These are phyloP conservation scores for Trifolium subterraneum DNA, from an alignment of 306 rosid species.

Conservation along the genomic window DNA sequence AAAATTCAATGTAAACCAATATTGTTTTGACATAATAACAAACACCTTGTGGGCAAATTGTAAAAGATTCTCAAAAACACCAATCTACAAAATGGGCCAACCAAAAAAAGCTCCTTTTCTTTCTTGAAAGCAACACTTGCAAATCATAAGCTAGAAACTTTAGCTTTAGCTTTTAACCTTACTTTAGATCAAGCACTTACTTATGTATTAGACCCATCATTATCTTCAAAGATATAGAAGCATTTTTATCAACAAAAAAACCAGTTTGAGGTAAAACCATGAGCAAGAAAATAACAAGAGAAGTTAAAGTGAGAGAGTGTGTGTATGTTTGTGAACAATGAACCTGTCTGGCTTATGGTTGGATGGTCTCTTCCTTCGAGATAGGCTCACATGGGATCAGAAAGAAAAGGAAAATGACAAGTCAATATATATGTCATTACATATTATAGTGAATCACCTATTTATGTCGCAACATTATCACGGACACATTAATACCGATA, in stretches of 20 bases:
- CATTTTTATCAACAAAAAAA: constrained; percentile 33
- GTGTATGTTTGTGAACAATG: constrained; percentile 24
- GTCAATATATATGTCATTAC: constrained; percentile 46
- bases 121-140: constrained; percentile 51
- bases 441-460: neutral
- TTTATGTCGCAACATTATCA: no score
- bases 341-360: constrained; percentile 53
- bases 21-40: constrained; percentile 35
- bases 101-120: constrained; percentile 24
- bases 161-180: constrained; percentile 36
- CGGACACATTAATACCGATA: no score
- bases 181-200: constrained; percentile 37
- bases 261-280: constrained; percentile 46
- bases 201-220: constrained; percentile 41
- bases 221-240: constrained; percentile 28
- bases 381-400: constrained; percentile 78
- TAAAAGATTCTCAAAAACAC: constrained; percentile 45
- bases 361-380: constrained; percentile 62
- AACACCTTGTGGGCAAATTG: constrained; percentile 49
- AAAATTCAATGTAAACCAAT: constrained; percentile 25
- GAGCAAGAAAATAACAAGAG: constrained; percentile 42
- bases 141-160: constrained; percentile 59
- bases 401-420: constrained; percentile 54
- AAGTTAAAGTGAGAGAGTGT: constrained; percentile 24
- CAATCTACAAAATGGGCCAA: constrained; percentile 46